Conservation (phyloP, 768 basidiomycete genomes). For the Auricularia heimuer region DNA sequence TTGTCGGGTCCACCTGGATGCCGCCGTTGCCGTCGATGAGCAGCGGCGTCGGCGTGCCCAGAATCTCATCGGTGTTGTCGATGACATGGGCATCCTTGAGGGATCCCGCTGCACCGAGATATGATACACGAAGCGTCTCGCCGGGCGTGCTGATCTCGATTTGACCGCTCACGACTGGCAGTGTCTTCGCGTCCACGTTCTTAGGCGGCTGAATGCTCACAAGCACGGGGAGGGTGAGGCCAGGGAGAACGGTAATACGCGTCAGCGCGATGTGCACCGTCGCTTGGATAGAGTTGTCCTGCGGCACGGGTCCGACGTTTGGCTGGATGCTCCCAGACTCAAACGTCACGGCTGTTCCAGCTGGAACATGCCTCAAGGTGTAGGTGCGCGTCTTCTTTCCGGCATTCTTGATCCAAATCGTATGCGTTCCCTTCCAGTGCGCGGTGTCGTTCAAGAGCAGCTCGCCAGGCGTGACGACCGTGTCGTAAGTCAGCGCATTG, state of each 20-base stretch:
- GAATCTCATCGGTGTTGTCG: conserved; percentile 40
- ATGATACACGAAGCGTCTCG: conserved; percentile 29
- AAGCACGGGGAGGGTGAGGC: conserved; percentile 5
- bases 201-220: conserved; percentile 1
- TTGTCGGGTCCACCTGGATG: conserved; percentile 29
- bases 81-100: conserved; percentile 41
- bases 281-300: conserved; percentile 7
- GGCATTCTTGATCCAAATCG: conserved; percentile 4
- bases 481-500: conserved; percentile 21
- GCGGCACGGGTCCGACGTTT: conserved; percentile 3
- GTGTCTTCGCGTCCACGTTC: conserved; percentile 1
- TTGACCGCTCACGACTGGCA: conserved; percentile 3
- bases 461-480: conserved; percentile 23
- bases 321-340: conserved; percentile 8
- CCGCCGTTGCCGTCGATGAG: conserved; percentile 33
- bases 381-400: conserved; percentile 9
- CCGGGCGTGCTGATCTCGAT: conserved; percentile 1
- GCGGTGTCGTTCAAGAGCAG: conserved; percentile 32
- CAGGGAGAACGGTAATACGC: conserved; percentile 16
- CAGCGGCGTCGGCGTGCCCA: conserved; percentile 35
- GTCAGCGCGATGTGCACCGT: conserved; percentile 1
- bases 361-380: conserved; percentile 19
- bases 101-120: conserved; percentile 33
- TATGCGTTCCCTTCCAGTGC: conserved; percentile 12
- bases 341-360: conserved; percentile 20